Percentiles rank a stretch among this genome's conserved stretches.
phyloP scores from a whole-genome alignment of 2,329 filamentous ascomycete genomes.

The Coniochaeta ligniaria region DNA sequence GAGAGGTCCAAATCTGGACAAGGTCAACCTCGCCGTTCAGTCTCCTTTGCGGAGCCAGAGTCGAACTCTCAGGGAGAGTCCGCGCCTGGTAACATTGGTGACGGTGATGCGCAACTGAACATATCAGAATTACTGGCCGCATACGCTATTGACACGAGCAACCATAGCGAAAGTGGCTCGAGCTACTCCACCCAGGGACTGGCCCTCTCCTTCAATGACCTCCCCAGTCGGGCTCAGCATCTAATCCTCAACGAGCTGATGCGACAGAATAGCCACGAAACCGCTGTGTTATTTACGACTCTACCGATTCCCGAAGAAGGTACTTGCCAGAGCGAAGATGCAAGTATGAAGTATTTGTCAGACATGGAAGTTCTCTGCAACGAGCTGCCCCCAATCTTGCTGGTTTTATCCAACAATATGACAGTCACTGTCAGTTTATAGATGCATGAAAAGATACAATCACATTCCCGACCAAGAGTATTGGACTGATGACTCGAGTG shows the following conservation, averaged over 20 bases:
- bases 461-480: background rate
- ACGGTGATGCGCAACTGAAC: constrained; percentile 28
- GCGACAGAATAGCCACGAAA: constrained; percentile 56
- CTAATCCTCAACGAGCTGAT: constrained; percentile 83
- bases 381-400: constrained; percentile 65
- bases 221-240: constrained; percentile 79
- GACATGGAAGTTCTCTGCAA: constrained; percentile 74
- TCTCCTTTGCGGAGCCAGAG: constrained; percentile 51
- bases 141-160: constrained; percentile 20
- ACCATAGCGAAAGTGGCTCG: constrained; percentile 26
- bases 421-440: constrained; percentile 74
- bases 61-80: constrained; percentile 35
- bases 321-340: constrained; percentile 61
- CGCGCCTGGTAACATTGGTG: constrained; percentile 23
- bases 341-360: constrained; percentile 67
- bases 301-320: constrained; percentile 74
- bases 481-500: background rate
- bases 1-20: constrained; percentile 25
- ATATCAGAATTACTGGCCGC: constrained; percentile 37
- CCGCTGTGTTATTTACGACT: constrained; percentile 77
- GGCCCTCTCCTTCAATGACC: constrained; percentile 76
- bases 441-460: background rate
- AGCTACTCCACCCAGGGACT: constrained; percentile 53
- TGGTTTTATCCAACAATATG: constrained; percentile 86
- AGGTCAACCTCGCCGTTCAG: constrained; percentile 33